Evolutionary conservation across 108 stramenopile species (phyloP), one percentile per base, ranked within the genome.

Genomic region (Pseudonitzschia multistriata): DNA sequence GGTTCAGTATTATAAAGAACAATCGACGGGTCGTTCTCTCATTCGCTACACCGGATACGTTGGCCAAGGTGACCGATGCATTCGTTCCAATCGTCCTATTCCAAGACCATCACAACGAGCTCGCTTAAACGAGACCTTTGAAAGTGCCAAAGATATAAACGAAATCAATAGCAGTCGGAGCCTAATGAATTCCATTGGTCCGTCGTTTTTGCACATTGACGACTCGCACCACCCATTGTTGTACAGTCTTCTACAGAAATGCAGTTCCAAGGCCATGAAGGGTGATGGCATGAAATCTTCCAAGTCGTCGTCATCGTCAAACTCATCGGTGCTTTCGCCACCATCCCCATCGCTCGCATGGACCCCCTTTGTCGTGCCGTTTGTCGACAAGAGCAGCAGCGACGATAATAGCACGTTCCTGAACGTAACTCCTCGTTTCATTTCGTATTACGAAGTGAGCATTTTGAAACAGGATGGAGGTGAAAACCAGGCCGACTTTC

Each of bases 391-490:
- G 29, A 59, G 33, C 34, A 59, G 31, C 17, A n/a, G 13, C 11
- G 4, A 10, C 36, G 21, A 56, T 31, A 40, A 2, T 28, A 35
- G 56, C 33, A 49, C 45, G n/a, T 40, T 45, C 6, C 21, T 87
- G 5, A 71, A 88, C 57, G 71, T 93, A 66, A 87, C 85, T 17
- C 92, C 92, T 21, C 71, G 86, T 0, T 52, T 86, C 29, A 65
- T 87, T 19, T 80, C 83, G 3, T 93, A 93, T 59, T 93, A 75
- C 72, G 92, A 93, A 82, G 84, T 93, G 15, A 66, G 71, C 42
- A 88, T 89, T 56, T 54, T 86, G 22, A 66, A 73, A 62, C 0
- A 13, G 6, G 36, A 61, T n/a, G 39, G 31, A 0, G 8, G 19
- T 15, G 28, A 49, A 7, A 6, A 48, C 34, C 37, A 71, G 7